Conservation (phyloP, 2,329 filamentous ascomycete genomes). For the Aspergillus intermedius region DNA sequence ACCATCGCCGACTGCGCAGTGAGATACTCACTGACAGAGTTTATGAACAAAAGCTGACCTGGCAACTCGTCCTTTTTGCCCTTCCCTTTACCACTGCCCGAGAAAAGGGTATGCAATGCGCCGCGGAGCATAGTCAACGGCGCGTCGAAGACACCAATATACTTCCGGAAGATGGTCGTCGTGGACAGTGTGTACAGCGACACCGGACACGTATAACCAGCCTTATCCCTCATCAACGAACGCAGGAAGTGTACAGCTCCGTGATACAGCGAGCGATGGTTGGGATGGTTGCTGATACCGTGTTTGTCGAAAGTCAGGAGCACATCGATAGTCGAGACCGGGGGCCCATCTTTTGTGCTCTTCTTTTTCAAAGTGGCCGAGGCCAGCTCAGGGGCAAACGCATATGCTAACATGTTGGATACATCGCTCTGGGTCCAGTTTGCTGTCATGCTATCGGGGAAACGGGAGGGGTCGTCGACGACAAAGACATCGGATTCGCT, state of each 20-base stretch:
- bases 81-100: slow-evolving; percentile 17
- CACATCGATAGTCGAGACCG: slow-evolving; percentile 61
- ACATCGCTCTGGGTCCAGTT: slow-evolving; percentile 69
- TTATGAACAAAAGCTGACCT: slow-evolving; percentile 63
- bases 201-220: slow-evolving; percentile 65
- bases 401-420: slow-evolving; percentile 60
- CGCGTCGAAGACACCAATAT: slow-evolving; percentile 67
- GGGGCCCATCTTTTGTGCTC: slow-evolving; percentile 29
- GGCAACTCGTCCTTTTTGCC: slow-evolving; percentile 44
- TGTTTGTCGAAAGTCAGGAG: slow-evolving; percentile 82
- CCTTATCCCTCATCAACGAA: slow-evolving; percentile 55
- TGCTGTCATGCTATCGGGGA: slow-evolving; percentile 82
- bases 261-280: slow-evolving; percentile 83
- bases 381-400: slow-evolving; percentile 63
- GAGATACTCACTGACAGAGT: slow-evolving; percentile 55
- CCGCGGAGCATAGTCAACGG: slow-evolving; percentile 61
- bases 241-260: slow-evolving; percentile 70
- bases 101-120: slow-evolving; percentile 28
- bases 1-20: slow-evolving; percentile 83
- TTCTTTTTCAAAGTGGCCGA: slow-evolving; percentile 20
- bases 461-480: slow-evolving; percentile 67
- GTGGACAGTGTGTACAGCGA: slow-evolving; percentile 78
- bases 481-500: slow-evolving; percentile 74
- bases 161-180: slow-evolving; percentile 71
- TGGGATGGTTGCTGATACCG: slow-evolving; percentile 83